Percentiles rank a stretch among this genome's conserved stretches.
phyloP scores from a whole-genome alignment of 1,139 yeast genomes.

The Ogataea hybrid region DNA sequence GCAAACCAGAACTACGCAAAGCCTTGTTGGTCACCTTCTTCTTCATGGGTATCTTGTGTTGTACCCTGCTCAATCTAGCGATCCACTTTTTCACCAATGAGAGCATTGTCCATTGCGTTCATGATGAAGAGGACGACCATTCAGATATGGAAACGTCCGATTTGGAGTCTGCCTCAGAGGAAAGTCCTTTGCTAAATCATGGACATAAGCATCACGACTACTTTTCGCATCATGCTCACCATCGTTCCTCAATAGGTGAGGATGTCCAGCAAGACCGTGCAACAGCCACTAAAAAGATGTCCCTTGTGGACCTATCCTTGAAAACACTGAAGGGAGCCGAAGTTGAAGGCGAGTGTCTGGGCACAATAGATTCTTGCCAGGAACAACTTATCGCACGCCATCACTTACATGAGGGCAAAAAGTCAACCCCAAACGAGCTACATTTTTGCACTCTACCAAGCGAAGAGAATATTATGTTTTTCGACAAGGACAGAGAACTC shows the following conservation, averaged over 20 bases:
- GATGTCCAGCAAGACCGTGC: too few relatives aligned
- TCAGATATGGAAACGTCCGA: constrained; percentile 21
- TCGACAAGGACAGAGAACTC: constrained; percentile 25
- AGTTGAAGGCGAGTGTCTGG: constrained; percentile 32
- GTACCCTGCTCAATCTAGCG: constrained; percentile 57
- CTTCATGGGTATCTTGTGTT: constrained; percentile 57
- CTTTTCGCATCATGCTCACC: background rate
- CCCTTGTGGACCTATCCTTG: constrained; percentile 32
- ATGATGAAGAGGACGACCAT: constrained; percentile 44
- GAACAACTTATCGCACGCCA: constrained; percentile 21
- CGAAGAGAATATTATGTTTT: constrained; percentile 32
- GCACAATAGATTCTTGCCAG: constrained; percentile 28
- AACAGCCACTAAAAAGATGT: constrained; percentile 14
- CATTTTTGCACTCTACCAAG: constrained; percentile 33
- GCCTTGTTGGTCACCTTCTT: constrained; percentile 43
- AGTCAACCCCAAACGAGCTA: constrained; percentile 15
- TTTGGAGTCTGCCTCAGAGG: constrained; percentile 5
- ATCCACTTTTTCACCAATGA: constrained; percentile 78
- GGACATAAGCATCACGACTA: background rate
- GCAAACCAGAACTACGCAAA: constrained; percentile 27
- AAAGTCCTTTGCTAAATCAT: constrained; percentile 10
- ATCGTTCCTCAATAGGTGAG: background rate
- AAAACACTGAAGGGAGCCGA: constrained; percentile 27
- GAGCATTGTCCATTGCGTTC: constrained; percentile 84
- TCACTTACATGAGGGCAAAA: constrained; percentile 13